These are phyloP conservation scores for Nephelium lappaceum DNA, from an alignment of 345 rosid genomes.

Conservation along the genomic window DNA sequence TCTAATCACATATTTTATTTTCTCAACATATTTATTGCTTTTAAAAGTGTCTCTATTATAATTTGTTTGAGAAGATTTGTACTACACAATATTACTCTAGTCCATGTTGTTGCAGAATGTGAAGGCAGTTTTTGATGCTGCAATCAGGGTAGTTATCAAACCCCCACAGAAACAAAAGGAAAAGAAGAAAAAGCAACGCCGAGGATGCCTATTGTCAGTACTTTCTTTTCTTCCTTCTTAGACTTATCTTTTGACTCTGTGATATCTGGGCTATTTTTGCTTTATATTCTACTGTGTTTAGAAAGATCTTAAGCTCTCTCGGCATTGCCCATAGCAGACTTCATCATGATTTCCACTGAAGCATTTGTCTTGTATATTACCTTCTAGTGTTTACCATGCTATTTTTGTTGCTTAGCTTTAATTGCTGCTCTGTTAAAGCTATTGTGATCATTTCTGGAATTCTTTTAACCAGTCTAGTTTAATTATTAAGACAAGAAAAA, in stretches of 20 bases:
- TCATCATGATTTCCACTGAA: background rate
- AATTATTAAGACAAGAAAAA: background rate
- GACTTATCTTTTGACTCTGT: background rate
- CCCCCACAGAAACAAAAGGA: conserved; percentile 78
- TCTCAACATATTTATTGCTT: background rate
- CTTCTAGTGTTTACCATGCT: background rate
- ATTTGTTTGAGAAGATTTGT: background rate
- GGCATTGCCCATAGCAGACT: background rate
- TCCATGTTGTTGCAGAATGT: conserved; percentile 62
- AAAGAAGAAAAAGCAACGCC: conserved; percentile 63
- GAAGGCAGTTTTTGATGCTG: conserved; percentile 94
- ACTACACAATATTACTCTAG: background rate
- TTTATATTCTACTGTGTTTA: background rate
- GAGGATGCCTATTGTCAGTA: conserved; percentile 81
- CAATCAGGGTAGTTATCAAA: conserved; percentile 89
- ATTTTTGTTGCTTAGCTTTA: background rate
- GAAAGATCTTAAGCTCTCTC: background rate
- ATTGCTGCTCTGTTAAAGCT: background rate
- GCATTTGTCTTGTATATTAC: background rate
- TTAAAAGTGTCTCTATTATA: background rate
- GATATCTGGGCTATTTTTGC: background rate
- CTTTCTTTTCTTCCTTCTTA: conserved; percentile 12
- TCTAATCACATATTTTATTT: background rate
- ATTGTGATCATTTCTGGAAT: background rate
- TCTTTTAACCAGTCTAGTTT: background rate